Base-by-base conservation (phyloP, 2,329 filamentous ascomycete genomes). In the Claviceps sp. region DNA sequence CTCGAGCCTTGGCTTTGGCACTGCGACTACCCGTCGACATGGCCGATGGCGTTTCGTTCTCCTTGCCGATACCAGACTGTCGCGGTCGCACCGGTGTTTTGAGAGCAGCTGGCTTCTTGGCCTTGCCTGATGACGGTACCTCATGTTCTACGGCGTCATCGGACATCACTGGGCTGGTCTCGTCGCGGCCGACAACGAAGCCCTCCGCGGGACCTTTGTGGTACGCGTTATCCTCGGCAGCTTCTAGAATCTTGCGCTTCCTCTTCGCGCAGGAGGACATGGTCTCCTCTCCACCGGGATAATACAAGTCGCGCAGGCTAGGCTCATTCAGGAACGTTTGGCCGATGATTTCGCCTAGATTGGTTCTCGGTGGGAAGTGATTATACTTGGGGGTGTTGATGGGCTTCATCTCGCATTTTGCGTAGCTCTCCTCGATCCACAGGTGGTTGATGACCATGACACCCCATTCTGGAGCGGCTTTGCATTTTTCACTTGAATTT, bases 361-460 rank as follows among this genome's bases (percentile, higher is more conserved):
- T 97, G 2, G 91, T 97, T 52, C 89, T 80, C 11, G 78, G 77
- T 16, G 93, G 93, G 58, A 97, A 98, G 63, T 89, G 84, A 1
- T 79, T 88, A 64, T 95, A 98, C 56, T 85, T 84, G 8, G 78
- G 73, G 50, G 87, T 80, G 4, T 85, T 85, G 22, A 90, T 70
- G 0, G 80, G 79, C 64, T 88, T 85, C 53, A 85, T 72, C 62
- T 86, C 78, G 71, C 89, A 95, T 64, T 86, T 89, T 1, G 91
- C 89, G 63, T 97, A 98, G 67, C 89, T 94, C 63, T 98, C 93
- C 67, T 98, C 93, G 46, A 98, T 77, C 93, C 93, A 98, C 1
- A 98, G 75, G 64, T 98, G 93, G 65, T 97, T 98, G 60, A 95
- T 74, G 60, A 95, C 85, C 52, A 89, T 73, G 51, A 97, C 84